Base-by-base conservation (phyloP, 2,329 filamentous ascomycete genomes). In the Colletotrichum sp. region DNA sequence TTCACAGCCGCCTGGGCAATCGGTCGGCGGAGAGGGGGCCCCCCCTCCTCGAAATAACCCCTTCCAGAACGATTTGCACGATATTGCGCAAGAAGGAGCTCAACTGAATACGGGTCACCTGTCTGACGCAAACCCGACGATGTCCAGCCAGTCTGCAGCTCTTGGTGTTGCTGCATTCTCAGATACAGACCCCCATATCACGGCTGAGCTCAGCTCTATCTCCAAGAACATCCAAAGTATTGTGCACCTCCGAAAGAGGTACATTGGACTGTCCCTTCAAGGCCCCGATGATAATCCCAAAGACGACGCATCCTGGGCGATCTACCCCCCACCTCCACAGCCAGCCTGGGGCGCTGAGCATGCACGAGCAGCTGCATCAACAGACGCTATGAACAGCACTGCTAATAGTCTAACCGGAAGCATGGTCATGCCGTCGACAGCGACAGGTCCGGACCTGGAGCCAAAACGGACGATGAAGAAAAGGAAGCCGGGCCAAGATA, bases 301-400 rank as follows among this genome's bases (percentile, higher is more conserved):
- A 80, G 96, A 99, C 82, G 91, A 94, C 21, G 90, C 93, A 1
- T 90, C 89, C 66, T 99, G 96, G 96, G 90, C 91, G 70, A 95
- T 99, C 60, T 99, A 99, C 81, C 97, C 97, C 12, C 92, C 95
- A 16, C 96, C 96, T 6, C 97, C 96, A 8, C 95, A 98, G 81
- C 97, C 97, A 18, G 95, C 95, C 4, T 99, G 97, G 96, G 76
- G 67, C 55, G 60, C 68, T 18, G 71, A 77, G 28, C 75, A 73
- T 36, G 74, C 68, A 3, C 64, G 69, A 90, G 63, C 64, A 34
- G 64, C 55, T 16, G 44, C 63, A 12, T 78, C 83, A 68, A 81
- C 84, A 75, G 80, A 84, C 71, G 80, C 82, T 69, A 82, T 78
- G 6, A 84, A 81, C 69, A 87, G 86, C 64, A 82, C 81, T 16